Evolutionary conservation across 2,329 filamentous ascomycete species (phyloP).

Genomic region (Rhynchosporium graminicola): DNA sequence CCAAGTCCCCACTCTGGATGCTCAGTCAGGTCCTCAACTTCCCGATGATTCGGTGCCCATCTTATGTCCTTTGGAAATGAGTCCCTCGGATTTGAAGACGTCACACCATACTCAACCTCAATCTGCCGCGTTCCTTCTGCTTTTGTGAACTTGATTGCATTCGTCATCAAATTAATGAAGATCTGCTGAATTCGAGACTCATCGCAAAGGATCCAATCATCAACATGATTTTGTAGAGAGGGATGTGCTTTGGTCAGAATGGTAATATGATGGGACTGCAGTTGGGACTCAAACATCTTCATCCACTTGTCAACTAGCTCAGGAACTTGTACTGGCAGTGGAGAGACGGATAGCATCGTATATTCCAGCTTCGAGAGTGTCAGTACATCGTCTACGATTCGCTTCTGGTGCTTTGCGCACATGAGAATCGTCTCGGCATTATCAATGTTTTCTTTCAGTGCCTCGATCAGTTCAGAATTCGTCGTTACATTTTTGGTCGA

Average conservation of each 20-base stretch:
- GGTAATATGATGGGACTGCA: constrained; percentile 67
- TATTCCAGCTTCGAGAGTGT: constrained; percentile 77
- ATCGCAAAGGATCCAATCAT: constrained; percentile 70
- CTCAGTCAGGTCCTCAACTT: constrained; percentile 25
- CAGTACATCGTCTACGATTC: constrained; percentile 74
- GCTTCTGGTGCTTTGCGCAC: constrained; percentile 78
- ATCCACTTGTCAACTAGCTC: constrained; percentile 65
- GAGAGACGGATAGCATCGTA: constrained; percentile 70
- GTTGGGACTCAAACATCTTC: constrained; percentile 78
- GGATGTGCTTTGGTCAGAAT: constrained; percentile 65
- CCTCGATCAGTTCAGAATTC: constrained; percentile 52
- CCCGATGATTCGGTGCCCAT: constrained; percentile 30
- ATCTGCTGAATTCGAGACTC: constrained; percentile 77
- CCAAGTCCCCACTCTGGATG: constrained; percentile 39
- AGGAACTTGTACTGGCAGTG: constrained; percentile 64
- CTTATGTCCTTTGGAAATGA: constrained; percentile 25
- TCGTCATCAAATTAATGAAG: constrained; percentile 78
- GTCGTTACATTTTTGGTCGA: constrained; percentile 33
- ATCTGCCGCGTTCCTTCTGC: constrained; percentile 59
- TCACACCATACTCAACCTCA: constrained; percentile 42
- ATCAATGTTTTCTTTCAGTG: constrained; percentile 58
- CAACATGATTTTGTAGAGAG: constrained; percentile 56
- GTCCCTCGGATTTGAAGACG: constrained; percentile 24
- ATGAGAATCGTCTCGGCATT: constrained; percentile 76
- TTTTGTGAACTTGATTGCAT: constrained; percentile 81